phyloP scores from a whole-genome alignment of 495 filamentous ascomycete genomes.

The Trichocladium antarcticum region DNA sequence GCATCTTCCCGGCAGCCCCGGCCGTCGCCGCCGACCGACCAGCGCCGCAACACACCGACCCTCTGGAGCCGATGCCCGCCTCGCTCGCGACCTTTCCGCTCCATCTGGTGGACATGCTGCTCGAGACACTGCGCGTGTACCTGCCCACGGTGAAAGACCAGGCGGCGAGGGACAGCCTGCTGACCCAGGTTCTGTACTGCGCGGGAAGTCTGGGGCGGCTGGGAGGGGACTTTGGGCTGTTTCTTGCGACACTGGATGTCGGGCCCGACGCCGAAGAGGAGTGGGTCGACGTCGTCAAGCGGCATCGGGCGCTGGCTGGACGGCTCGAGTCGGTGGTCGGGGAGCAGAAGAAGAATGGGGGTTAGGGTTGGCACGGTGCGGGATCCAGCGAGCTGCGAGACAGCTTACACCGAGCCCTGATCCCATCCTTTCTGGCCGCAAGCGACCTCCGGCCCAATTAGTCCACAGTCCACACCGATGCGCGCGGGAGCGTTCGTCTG shows the following conservation, averaged over 20 bases:
- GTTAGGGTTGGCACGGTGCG: background rate
- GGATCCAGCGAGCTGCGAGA: too few species aligned
- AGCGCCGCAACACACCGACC: conserved; percentile 31
- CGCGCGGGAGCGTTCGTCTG: background rate
- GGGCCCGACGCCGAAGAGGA: conserved; percentile 51
- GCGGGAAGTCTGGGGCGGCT: conserved; percentile 84
- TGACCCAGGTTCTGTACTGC: conserved; percentile 94
- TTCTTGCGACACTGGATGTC: conserved; percentile 56
- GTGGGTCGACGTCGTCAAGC: conserved; percentile 87
- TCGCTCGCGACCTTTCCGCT: conserved; percentile 76
- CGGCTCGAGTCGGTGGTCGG: conserved; percentile 74
- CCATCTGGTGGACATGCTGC: conserved; percentile 71
- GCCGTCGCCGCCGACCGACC: conserved; percentile 1
- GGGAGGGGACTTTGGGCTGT: conserved; percentile 85
- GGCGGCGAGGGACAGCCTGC: conserved; percentile 65
- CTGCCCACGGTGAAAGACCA: conserved; percentile 75
- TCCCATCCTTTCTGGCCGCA: background rate
- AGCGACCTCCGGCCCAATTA: background rate
- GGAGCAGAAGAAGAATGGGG: conserved; percentile 28
- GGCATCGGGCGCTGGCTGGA: conserved; percentile 78
- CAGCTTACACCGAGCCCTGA: background rate
- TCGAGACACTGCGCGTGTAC: conserved; percentile 66
- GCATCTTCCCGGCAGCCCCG: conserved; percentile 59
- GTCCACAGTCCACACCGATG: background rate
- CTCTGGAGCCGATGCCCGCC: conserved; percentile 58